Base-by-base conservation (phyloP, 1,139 yeast species). In the Oligophagozyma castellii region DNA sequence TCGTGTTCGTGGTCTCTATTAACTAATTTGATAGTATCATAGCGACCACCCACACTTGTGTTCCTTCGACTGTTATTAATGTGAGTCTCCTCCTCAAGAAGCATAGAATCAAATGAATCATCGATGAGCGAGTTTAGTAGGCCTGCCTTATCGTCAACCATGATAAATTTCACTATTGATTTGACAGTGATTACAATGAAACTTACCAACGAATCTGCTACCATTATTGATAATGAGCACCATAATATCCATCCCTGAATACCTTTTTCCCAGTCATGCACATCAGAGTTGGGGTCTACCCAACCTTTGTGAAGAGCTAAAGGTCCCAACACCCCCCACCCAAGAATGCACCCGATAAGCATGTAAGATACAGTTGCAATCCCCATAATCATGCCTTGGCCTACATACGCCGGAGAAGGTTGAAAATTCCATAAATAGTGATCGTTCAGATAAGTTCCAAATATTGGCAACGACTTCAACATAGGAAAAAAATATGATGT, bases 361-460 rank as follows among this genome's bases (percentile, higher is more conserved):
- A 89, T 89, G 38, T 86, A 80, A 3, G 81, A 65, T 0, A 86
- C 93, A 0, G 96, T 86, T 2, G 89, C 84, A 5, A 83, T 58
- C 0, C 98, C 98, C 98, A 89, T 89, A 32, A 89, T 89, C 25
- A 89, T 84, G 3, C 98, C 98, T 54, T 89, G 98, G 2, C 98
- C 98, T 23, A 89, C 68, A 51, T 89, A 89, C 0, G 98, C 96
- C 1, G 98, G 96, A 0, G 95, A 83, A 0, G 95, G 95, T 51
- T 89, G 95, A 35, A 89, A 69, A 33, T 80, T 74, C 92, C 95
- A 80, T 27, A 78, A 61, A 51, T 81, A 80, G n/a, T 61, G 54
- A 12, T 58, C 44, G 0, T 93, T 79, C n/a, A 81, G 58, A 24
- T 49, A 44, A 1, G 43, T 29, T 0, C 96, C 98, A 48, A 89